These are phyloP conservation scores for Citrus hindsii DNA, from an alignment of 345 rosid species.

Conservation along the genomic window DNA sequence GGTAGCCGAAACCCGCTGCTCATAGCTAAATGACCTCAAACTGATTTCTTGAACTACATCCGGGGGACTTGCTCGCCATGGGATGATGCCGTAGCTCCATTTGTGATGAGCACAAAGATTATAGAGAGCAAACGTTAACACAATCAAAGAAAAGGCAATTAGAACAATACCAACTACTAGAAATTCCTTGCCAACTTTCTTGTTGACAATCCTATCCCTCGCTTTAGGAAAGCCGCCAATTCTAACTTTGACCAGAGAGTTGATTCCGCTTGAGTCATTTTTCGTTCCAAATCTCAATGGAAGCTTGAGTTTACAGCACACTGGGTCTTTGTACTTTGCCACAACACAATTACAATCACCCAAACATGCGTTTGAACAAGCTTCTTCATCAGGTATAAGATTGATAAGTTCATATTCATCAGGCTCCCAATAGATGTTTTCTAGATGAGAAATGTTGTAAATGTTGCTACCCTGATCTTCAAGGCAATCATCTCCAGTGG, in stretches of 20 bases:
- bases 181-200: background rate
- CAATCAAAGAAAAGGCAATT: background rate
- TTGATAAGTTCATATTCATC: background rate
- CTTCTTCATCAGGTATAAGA: background rate
- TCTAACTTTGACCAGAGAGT: background rate
- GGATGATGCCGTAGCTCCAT: background rate
- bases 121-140: background rate
- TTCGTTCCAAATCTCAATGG: background rate
- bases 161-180: background rate
- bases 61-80: background rate
- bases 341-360: background rate
- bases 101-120: background rate
- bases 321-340: background rate
- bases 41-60: background rate
- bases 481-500: background rate
- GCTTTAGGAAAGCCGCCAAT: background rate
- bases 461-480: background rate
- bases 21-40: constrained; percentile 6
- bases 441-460: background rate
- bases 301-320: background rate
- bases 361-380: background rate
- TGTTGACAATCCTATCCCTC: background rate
- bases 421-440: background rate
- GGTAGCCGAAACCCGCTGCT: constrained; percentile 2
- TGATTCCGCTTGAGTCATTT: background rate